Percentiles rank a stretch among this genome's conserved stretches.
phyloP scores from a whole-genome alignment of 495 filamentous ascomycete genomes.

The Lichenothelia convexa region DNA sequence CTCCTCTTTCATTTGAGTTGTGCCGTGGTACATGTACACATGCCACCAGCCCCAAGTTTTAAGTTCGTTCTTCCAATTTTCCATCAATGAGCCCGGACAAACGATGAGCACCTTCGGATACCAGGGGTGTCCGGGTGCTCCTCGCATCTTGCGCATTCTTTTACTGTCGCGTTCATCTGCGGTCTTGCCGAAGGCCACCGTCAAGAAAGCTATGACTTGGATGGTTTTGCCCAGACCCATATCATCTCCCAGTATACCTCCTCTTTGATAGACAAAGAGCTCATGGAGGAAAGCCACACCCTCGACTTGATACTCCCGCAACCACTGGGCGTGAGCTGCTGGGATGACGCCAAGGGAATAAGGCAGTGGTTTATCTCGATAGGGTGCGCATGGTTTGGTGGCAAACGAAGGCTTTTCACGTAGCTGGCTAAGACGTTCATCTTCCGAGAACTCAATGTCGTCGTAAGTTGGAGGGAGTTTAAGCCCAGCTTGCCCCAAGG shows the following conservation, averaged over 20 bases:
- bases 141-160: slow-evolving; percentile 78
- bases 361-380: slow-evolving; percentile 56
- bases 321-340: slow-evolving; percentile 78
- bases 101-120: slow-evolving; percentile 78
- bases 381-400: slow-evolving; percentile 41
- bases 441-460: slow-evolving; percentile 73
- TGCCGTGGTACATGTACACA: slow-evolving; percentile 64
- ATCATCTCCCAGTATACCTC: slow-evolving; percentile 83
- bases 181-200: slow-evolving; percentile 86
- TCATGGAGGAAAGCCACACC: slow-evolving; percentile 78
- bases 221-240: slow-evolving; percentile 97
- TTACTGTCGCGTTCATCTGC: slow-evolving; percentile 78
- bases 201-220: slow-evolving; percentile 88
- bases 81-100: slow-evolving; percentile 73
- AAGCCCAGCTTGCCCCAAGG: slow-evolving; percentile 47
- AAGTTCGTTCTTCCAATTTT: slow-evolving; percentile 80
- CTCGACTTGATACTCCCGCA: slow-evolving; percentile 79
- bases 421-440: slow-evolving; percentile 44
- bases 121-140: slow-evolving; percentile 37
- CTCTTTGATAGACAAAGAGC: slow-evolving; percentile 79
- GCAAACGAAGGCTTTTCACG: slow-evolving; percentile 55
- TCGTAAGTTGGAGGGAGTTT: slow-evolving; percentile 65
- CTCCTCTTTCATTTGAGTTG: slow-evolving; percentile 39
- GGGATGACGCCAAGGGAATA: slow-evolving; percentile 73
- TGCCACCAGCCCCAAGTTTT: slow-evolving; percentile 92